Base-by-base conservation (phyloP, 1,284 basidiomycete species). In the Rhizopogon parksii region DNA sequence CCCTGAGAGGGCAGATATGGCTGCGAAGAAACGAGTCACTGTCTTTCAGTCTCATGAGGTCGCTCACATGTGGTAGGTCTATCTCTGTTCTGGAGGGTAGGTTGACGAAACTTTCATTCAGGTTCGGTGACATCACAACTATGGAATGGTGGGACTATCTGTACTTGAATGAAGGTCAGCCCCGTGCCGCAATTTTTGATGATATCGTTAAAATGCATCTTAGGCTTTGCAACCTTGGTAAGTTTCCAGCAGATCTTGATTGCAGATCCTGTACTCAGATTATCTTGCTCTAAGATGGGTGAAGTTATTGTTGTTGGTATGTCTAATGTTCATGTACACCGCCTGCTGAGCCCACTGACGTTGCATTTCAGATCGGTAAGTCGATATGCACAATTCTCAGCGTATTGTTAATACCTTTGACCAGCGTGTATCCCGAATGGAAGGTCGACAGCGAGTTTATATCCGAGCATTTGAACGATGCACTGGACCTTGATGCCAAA, bases 91-190 rank as follows among this genome's bases (percentile, higher is more conserved):
- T 17, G 19, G 32, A 38, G 47, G 39, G 25, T 47, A 15, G 58
- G 21, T 30, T 34, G 11, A 42, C 48, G 14, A 53, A 51, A 37
- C 34, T 27, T 17, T 36, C 11, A 21, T 35, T 47, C 71, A 68
- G 87, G 88, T 94, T 94, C 62, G 91, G 91, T 43, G 86, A 95
- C 67, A 90, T 94, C 60, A 87, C 89, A 14, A 95, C 91, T 1
- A 93, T 94, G 88, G 81, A 82, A 60, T 96, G 91, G 91, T 95
- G 93, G 92, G 87, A 91, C 59, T 88, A 90, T 68, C 74, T 94
- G 40, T 93, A 87, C 65, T 73, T 94, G 62, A 92, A 92, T 56
- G 85, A 89, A 78, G 84, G 82, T 79, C 46, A 36, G 63, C 49
- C 2, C 30, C 6, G 24, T 12, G 34, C 15, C 2, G 42, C 40